Conservation (phyloP, 108 stramenopile species). For the Thalassiosira profunda region DNA sequence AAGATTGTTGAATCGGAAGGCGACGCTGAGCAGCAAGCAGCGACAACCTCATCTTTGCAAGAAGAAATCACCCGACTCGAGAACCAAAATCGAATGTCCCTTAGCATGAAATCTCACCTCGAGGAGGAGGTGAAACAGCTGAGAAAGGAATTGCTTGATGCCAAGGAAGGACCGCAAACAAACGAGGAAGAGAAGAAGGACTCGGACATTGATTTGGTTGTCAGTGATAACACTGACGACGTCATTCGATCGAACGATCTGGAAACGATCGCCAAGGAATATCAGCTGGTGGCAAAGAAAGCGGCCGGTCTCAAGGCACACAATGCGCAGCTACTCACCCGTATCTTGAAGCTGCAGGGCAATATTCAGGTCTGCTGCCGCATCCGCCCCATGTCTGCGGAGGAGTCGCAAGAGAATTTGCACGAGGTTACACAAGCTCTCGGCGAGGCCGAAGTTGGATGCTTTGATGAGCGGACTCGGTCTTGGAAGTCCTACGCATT, state of each 20-base stretch:
- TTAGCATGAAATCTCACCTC: constrained; percentile 69
- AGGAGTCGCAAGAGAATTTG: constrained; percentile 72
- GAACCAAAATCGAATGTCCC: constrained; percentile 84
- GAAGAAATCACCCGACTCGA: constrained; percentile 62
- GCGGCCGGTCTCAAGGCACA: constrained; percentile 77
- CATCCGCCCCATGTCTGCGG: constrained; percentile 79
- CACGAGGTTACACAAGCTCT: constrained; percentile 85
- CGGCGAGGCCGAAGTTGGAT: constrained; percentile 90
- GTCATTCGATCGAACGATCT: constrained; percentile 62
- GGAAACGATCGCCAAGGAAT: constrained; percentile 64
- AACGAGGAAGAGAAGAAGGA: constrained; percentile 17
- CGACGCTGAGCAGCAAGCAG: constrained; percentile 50
- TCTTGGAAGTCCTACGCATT: constrained; percentile 91
- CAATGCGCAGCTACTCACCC: constrained; percentile 89
- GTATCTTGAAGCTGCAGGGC: constrained; percentile 88
- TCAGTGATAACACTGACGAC: constrained; percentile 64
- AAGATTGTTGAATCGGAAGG: constrained; percentile 64
- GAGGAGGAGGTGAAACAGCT: constrained; percentile 81
- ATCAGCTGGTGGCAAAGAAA: constrained; percentile 72
- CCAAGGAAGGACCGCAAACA: constrained; percentile 33
- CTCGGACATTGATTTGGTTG: constrained; percentile 6
- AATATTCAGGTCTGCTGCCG: constrained; percentile 95
- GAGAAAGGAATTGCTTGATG: constrained; percentile 58
- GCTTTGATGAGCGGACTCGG: constrained; percentile 81
- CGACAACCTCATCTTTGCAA: constrained; percentile 57